phyloP scores from a whole-genome alignment of 768 basidiomycete species.

The Auriculariales sp. region DNA sequence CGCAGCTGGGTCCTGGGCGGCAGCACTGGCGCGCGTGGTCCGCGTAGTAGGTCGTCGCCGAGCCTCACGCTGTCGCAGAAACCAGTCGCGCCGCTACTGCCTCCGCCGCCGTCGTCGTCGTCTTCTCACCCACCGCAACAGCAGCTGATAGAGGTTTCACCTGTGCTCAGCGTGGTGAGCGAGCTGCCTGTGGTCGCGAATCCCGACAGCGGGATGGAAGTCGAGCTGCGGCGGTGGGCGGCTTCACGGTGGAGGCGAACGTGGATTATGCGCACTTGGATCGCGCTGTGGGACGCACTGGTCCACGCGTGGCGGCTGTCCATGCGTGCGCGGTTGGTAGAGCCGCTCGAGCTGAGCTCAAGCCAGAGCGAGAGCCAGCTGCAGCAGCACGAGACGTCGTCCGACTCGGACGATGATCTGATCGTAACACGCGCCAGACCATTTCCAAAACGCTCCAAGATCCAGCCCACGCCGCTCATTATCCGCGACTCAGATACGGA shows the following conservation, averaged over 20 bases:
- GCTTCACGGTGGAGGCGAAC: conserved; percentile 25
- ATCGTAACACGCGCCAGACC: neutral
- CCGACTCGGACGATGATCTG: neutral
- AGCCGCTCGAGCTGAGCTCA: neutral
- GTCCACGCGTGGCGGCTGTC: conserved; percentile 31
- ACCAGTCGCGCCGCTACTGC: neutral
- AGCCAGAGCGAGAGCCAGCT: neutral
- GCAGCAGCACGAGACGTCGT: neutral
- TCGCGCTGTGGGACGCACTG: conserved; percentile 55
- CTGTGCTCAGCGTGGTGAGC: too few species aligned
- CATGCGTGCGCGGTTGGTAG: neutral
- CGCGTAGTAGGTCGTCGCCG: conserved; percentile 1
- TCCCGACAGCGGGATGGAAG: neutral
- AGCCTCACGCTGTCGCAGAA: neutral
- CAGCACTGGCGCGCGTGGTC: neutral
- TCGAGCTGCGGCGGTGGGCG: neutral
- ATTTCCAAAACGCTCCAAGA: neutral
- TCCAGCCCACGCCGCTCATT: neutral
- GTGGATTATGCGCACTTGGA: conserved; percentile 57
- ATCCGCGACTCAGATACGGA: conserved; percentile 5
- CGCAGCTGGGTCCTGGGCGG: neutral
- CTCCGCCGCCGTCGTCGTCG: neutral
- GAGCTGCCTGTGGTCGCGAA: neutral
- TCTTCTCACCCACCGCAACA: neutral
- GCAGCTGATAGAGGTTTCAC: too few species aligned